Conservation (phyloP, 495 filamentous ascomycete species). For the Cairneyella variabilis region DNA sequence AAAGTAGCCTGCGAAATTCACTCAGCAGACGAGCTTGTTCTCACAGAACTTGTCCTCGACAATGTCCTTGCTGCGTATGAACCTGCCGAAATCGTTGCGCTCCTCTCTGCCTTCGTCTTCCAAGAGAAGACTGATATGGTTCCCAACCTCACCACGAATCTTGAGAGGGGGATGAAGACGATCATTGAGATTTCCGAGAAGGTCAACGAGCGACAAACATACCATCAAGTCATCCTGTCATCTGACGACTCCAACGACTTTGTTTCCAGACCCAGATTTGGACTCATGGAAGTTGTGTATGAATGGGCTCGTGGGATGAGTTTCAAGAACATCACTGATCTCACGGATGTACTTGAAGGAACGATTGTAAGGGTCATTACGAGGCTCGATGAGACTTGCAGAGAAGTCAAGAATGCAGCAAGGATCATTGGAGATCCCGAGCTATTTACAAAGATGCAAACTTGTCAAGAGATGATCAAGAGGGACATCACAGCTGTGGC, state of each 20-base stretch:
- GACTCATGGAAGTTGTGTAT: slow-evolving; percentile 94
- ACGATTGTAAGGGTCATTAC: slow-evolving; percentile 94
- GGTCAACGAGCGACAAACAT: slow-evolving; percentile 80
- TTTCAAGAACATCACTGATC: slow-evolving; percentile 94
- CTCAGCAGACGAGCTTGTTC: slow-evolving; percentile 93
- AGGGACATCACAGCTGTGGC: slow-evolving; percentile 90
- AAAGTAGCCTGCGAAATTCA: slow-evolving; percentile 99
- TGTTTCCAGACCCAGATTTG: slow-evolving; percentile 79
- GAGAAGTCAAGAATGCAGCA: slow-evolving; percentile 96
- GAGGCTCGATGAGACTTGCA: slow-evolving; percentile 88
- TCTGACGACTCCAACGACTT: slow-evolving; percentile 91
- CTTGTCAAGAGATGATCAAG: slow-evolving; percentile 95
- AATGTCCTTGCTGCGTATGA: slow-evolving; percentile 95
- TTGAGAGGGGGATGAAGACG: slow-evolving; percentile 79
- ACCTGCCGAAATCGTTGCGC: slow-evolving; percentile 91
- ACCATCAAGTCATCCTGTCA: slow-evolving; percentile 86
- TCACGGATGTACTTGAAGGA: slow-evolving; percentile 95
- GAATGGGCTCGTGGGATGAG: slow-evolving; percentile 98
- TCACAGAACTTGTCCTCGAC: slow-evolving; percentile 93
- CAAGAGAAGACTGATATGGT: slow-evolving; percentile 88
- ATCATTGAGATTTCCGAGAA: slow-evolving; percentile 87
- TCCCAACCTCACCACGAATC: slow-evolving; percentile 76
- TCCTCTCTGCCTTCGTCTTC: slow-evolving; percentile 96
- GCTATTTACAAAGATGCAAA: slow-evolving; percentile 92
- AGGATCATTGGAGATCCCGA: slow-evolving; percentile 94